Conservation (phyloP, 805 yeast genomes). For the Zygoascus bituminiphila region DNA sequence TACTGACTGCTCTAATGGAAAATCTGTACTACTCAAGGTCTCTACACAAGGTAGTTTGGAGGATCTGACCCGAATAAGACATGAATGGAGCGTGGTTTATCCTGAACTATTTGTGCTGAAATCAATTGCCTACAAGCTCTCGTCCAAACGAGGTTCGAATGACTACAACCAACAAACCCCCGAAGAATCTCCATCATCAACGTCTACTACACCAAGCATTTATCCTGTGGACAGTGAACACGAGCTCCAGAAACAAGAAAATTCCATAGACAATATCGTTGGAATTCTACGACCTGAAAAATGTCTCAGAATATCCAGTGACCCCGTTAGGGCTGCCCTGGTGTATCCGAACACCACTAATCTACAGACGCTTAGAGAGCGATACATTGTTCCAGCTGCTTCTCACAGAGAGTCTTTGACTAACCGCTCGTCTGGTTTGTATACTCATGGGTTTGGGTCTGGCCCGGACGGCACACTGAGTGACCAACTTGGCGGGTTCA, state of each 20-base stretch:
- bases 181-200: not conserved
- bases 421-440: not conserved
- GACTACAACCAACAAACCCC: not conserved
- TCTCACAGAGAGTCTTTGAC: not conserved
- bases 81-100: conserved; percentile 19
- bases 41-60: conserved; percentile 19
- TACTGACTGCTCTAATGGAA: conserved; percentile 5
- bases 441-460: not conserved
- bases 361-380: conserved; percentile 17
- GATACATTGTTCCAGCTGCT: conserved; percentile 5
- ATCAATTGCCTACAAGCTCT: not conserved
- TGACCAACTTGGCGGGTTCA: not conserved
- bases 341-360: conserved; percentile 16
- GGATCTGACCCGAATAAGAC: conserved; percentile 20
- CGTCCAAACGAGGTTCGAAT: not conserved
- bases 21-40: conserved; percentile 18
- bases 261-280: conserved; percentile 8
- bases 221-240: not conserved
- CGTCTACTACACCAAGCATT: not conserved
- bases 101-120: conserved; percentile 5
- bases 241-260: not conserved
- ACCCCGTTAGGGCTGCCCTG: conserved; percentile 16
- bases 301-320: conserved; percentile 12
- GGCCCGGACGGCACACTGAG: not conserved
- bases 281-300: conserved; percentile 18